A percentile compares a stretch with the other conserved stretches of the same genome.
phyloP scores from a whole-genome alignment of 768 basidiomycete species.

The Coprinopsis sp. region DNA sequence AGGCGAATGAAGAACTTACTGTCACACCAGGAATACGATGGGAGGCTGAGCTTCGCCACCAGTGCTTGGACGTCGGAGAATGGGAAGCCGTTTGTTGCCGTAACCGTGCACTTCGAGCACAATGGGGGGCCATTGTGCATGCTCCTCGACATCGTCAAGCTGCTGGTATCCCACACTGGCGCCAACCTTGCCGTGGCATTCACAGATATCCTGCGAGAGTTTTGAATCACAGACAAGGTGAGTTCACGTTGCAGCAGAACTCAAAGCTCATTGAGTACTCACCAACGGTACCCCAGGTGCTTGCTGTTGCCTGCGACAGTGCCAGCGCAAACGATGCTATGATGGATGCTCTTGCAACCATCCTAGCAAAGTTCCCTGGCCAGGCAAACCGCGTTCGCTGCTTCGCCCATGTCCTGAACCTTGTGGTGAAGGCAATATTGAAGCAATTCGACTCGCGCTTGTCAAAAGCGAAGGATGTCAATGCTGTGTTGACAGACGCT shows the following conservation, averaged over 20 bases:
- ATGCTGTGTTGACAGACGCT: no score
- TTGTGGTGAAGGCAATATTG: slow-evolving; percentile 30
- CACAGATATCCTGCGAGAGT: slow-evolving; percentile 28
- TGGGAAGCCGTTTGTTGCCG: slow-evolving; percentile 24
- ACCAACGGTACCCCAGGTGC: no score
- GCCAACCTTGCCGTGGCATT: slow-evolving; percentile 30
- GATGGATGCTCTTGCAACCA: slow-evolving; percentile 20
- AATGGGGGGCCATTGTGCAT: slow-evolving; percentile 22
- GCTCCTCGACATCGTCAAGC: slow-evolving; percentile 35
- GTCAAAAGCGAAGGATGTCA: slow-evolving; percentile 7
- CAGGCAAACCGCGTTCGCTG: slow-evolving; percentile 24
- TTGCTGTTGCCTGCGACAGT: no score
- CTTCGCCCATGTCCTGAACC: slow-evolving; percentile 35
- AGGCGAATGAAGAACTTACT: background rate
- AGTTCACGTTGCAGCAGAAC: no score
- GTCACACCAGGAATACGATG: slow-evolving; percentile 22
- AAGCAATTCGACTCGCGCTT: slow-evolving; percentile 28
- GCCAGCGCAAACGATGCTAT: no score
- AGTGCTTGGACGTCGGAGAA: slow-evolving; percentile 36
- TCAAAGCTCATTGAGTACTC: no score
- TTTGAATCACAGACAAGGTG: slow-evolving; percentile 31
- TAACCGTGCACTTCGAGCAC: slow-evolving; percentile 27
- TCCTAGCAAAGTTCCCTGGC: slow-evolving; percentile 20
- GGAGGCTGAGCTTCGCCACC: slow-evolving; percentile 28
- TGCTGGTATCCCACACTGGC: slow-evolving; percentile 30